phyloP scores from a whole-genome alignment of 2,329 filamentous ascomycete species.

The Akanthomyces uredinophilus region DNA sequence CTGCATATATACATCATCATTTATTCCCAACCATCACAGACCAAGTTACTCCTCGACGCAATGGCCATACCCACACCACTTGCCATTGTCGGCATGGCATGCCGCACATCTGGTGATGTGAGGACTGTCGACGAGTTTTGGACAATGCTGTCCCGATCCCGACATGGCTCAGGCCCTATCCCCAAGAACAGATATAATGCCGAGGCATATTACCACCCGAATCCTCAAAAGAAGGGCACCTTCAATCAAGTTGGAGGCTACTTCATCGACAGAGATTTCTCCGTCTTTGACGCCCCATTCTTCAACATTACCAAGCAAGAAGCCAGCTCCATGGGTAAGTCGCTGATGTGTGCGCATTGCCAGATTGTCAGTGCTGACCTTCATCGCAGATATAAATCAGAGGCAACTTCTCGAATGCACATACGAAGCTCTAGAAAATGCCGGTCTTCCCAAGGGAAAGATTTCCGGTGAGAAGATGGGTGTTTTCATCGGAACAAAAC shows the following conservation, averaged over 20 bases:
- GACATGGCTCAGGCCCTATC: constrained; percentile 37
- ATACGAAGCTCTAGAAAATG: constrained; percentile 50
- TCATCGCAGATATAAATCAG: constrained; percentile 45
- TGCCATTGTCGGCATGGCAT: constrained; percentile 44
- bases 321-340: constrained; percentile 40
- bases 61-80: constrained; percentile 27
- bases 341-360: neutral
- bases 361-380: neutral
- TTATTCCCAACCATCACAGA: neutral
- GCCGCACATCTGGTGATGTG: constrained; percentile 40
- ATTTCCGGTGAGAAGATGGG: constrained; percentile 44
- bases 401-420: constrained; percentile 48
- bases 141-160: constrained; percentile 36
- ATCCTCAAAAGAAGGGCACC: constrained; percentile 37
- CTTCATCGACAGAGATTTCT: constrained; percentile 42
- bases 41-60: neutral
- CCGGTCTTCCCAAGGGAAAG: constrained; percentile 38
- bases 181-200: constrained; percentile 44
- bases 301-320: constrained; percentile 48
- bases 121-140: constrained; percentile 39
- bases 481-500: constrained; percentile 44
- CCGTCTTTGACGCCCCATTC: constrained; percentile 47
- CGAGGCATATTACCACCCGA: constrained; percentile 37
- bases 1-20: constrained; percentile 6
- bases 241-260: constrained; percentile 33